Evolutionary conservation across 495 filamentous ascomycete species (phyloP).

Genomic region (Mycothermus thermophilus): DNA sequence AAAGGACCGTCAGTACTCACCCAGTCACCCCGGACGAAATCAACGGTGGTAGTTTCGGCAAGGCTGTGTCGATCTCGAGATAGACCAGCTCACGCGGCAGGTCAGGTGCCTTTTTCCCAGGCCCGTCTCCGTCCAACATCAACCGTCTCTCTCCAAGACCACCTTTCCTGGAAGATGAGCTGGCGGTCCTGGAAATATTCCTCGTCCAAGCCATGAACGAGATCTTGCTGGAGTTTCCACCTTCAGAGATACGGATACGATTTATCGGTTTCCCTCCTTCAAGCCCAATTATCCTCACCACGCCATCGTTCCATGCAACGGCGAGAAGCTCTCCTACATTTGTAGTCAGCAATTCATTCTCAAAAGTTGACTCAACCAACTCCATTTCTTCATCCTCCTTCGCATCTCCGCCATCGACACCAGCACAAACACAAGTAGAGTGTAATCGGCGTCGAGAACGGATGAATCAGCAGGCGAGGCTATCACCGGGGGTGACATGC

Average conservation of each 20-base stretch:
- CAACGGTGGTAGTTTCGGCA: constrained; percentile 67
- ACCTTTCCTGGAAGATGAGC: no score
- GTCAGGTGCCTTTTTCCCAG: constrained; percentile 28
- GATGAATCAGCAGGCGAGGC: constrained; percentile 54
- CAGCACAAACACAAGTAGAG: constrained; percentile 35
- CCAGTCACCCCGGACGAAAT: constrained; percentile 42
- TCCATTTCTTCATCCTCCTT: no score
- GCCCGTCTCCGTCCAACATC: constrained; percentile 22
- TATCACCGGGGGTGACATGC: constrained; percentile 56
- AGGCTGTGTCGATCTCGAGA: constrained; percentile 62
- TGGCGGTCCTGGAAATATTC: no score
- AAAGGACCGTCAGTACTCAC: no score
- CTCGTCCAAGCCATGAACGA: constrained; percentile 61
- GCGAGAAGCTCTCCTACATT: constrained; percentile 66
- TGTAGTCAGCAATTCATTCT: no score
- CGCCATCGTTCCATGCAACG: constrained; percentile 61
- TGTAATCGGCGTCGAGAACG: constrained; percentile 89
- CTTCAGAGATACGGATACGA: constrained; percentile 38
- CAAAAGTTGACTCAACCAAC: no score
- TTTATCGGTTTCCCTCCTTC: constrained; percentile 69
- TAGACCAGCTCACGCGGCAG: constrained; percentile 66
- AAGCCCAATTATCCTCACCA: constrained; percentile 54
- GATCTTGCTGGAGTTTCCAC: constrained; percentile 20
- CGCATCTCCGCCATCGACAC: constrained; percentile 45
- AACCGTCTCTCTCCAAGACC: no score